Evolutionary conservation across 2,329 filamentous ascomycete genomes (phyloP).

Genomic region (Hypomyces perniciosus): DNA sequence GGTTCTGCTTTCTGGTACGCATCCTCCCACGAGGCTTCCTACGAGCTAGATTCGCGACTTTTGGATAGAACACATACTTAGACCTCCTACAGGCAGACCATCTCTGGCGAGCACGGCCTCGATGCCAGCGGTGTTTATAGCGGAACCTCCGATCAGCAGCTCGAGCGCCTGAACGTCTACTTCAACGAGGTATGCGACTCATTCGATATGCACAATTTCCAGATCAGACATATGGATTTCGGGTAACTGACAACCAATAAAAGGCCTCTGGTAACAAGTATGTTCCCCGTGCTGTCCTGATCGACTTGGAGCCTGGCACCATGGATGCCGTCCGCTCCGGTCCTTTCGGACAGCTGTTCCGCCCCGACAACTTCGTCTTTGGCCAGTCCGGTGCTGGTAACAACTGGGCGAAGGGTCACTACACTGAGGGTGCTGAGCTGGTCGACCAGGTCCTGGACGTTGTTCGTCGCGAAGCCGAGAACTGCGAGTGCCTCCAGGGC

Average conservation of each 20-base stretch:
- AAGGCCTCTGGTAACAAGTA: constrained; percentile 97
- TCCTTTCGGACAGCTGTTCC: constrained; percentile 98
- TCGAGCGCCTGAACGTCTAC: constrained; percentile 99
- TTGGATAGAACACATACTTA: constrained; percentile 6
- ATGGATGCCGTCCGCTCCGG: constrained; percentile 99
- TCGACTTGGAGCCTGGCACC: constrained; percentile 98
- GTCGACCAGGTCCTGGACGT: constrained; percentile 97
- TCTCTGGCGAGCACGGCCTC: constrained; percentile 88
- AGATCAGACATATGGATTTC: background rate
- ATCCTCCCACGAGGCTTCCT: background rate
- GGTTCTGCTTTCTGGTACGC: constrained; percentile 88
- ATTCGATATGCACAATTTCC: background rate
- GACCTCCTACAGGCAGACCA: constrained; percentile 57
- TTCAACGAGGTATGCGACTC: constrained; percentile 63
- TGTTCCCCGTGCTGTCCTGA: constrained; percentile 95
- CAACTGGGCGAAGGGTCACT: constrained; percentile 99
- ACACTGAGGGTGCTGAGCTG: constrained; percentile 97
- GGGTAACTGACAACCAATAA: constrained; percentile 7
- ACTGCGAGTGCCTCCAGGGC: constrained; percentile 97
- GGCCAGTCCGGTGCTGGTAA: constrained; percentile 99
- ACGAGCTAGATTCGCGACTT: background rate
- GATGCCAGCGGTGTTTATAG: constrained; percentile 98
- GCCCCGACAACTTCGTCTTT: constrained; percentile 99
- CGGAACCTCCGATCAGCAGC: constrained; percentile 94
- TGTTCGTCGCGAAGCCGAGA: constrained; percentile 95